Evolutionary conservation across 2,329 filamentous ascomycete genomes (phyloP).

Genomic region (Cercospora sp.): DNA sequence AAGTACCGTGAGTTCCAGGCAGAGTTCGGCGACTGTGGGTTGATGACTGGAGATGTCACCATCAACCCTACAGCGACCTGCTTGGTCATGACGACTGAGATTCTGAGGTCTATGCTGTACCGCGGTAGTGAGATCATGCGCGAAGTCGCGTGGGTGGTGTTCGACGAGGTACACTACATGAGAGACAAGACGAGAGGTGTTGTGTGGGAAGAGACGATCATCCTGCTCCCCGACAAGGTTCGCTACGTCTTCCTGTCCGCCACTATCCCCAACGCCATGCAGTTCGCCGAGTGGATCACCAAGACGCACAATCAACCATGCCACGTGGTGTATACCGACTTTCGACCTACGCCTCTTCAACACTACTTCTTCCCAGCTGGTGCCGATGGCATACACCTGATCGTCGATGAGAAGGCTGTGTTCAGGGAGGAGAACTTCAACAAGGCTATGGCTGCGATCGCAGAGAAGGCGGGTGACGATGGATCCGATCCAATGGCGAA

Average conservation of each 20-base stretch:
- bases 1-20: constrained; percentile 96
- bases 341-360: constrained; percentile 91
- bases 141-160: constrained; percentile 97
- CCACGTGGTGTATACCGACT: constrained; percentile 98
- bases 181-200: constrained; percentile 90
- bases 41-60: constrained; percentile 99
- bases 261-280: constrained; percentile 97
- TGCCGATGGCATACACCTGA: constrained; percentile 85
- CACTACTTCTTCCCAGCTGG: constrained; percentile 97
- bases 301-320: constrained; percentile 98
- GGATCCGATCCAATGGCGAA: constrained; percentile 76
- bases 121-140: constrained; percentile 98
- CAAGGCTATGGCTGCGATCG: constrained; percentile 87
- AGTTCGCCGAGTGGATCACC: constrained; percentile 98
- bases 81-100: constrained; percentile 98
- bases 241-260: constrained; percentile 97
- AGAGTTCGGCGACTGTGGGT: constrained; percentile 92
- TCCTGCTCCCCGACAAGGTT: constrained; percentile 95
- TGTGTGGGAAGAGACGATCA: constrained; percentile 99
- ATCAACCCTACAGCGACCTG: constrained; percentile 98
- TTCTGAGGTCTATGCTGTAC: constrained; percentile 97
- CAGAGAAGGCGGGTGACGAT: constrained; percentile 83
- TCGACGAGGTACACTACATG: constrained; percentile 99
- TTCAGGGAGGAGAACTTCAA: constrained; percentile 98
- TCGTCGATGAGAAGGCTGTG: constrained; percentile 94